Base-by-base conservation (phyloP, 2,329 filamentous ascomycete genomes). In the Aspergillus fischeri region DNA sequence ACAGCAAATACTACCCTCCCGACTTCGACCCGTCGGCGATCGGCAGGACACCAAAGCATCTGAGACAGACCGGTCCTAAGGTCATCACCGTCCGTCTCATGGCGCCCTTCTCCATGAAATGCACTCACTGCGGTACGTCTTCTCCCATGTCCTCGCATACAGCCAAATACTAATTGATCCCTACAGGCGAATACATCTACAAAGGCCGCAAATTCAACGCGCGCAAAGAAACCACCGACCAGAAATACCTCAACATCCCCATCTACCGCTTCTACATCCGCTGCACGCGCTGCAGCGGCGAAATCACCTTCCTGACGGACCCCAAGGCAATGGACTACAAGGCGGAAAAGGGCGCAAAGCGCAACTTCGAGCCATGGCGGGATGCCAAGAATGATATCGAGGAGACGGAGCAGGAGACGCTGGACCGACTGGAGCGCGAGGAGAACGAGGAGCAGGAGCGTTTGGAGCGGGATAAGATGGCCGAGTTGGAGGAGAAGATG, bases 191-290 rank as follows among this genome's bases (percentile, higher is more conserved):
- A 75, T 96, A 88, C 78, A 94, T 96, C 69, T 93, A 95, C 81
- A 91, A 91, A 66, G 92, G 92, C 0, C 86, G 92, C 59, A 97
- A 97, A 70, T 97, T 97, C 82, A 97, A 97, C 76, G 89, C 91
- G 2, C 84, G 91, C 38, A 99, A 99, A 70, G 92, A 97, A 70
- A 96, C 90, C 0, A 91, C 91, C 0, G 89, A 94, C 21, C 90
- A 97, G 67, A 90, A 88, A 65, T 99, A 99, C 77, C 85, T 96
- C 49, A 84, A 84, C 51, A 95, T 97, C 60, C 85, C 91, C 59
- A 92, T 96, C 62, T 94, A 88, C 77, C 85, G 89, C 29, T 97
- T 97, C 80, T 94, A 92, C 76, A 95, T 93, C 67, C 84, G 91
- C 7, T 97, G 93, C 76, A 96, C 92, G 35, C 80, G 91, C 50